Evolutionary conservation across 345 rosid genomes (phyloP), one percentile per base, ranked within the genome.

Genomic region (Zanthoxylum bungeanum): DNA sequence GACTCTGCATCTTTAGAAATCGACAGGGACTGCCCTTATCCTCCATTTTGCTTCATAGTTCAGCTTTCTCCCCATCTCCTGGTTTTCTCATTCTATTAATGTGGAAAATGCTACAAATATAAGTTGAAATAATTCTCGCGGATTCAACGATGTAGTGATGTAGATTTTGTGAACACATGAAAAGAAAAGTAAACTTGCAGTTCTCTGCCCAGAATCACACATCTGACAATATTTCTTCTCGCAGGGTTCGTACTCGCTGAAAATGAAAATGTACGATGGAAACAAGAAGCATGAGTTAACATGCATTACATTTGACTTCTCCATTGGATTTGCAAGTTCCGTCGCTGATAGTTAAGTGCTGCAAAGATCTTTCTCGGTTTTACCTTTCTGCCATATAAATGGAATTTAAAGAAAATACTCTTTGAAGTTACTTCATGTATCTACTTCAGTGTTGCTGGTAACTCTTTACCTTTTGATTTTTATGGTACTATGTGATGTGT

Each of bases 181-280:
- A 30, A 64, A 40, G 53, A 40, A 52, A 71, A 1, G 9, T 22
- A 51, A 34, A 0, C 58, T 39, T 47, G 34, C 36, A 2, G n/a
- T 40, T 71, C 11, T 69, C 59, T n/a, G 53, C 21, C 49, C 11
- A 1, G 36, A 28, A 42, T 55, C 22, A 36, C 46, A 47, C 53
- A 9, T 22, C 50, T 59, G 60, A 66, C 55, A 39, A 21, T 12
- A 40, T 53, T 72, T 9, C 60, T 53, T 9, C 72, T 11, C 75
- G 79, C 85, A 91, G 99, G 98, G 99, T 21, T 68, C 96, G 4
- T 95, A 92, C 85, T 69, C 96, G 39, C 90, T 95, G 55, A 88
- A 82, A 71, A 92, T 95, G 99, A 92, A 79, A 91, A 92, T 95
- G 97, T 30, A 69, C 12, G 89, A 86, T 59, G 85, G 72, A 34